These are phyloP conservation scores for Trapa bicornis DNA, from an alignment of 345 rosid species.

Conservation along the genomic window DNA sequence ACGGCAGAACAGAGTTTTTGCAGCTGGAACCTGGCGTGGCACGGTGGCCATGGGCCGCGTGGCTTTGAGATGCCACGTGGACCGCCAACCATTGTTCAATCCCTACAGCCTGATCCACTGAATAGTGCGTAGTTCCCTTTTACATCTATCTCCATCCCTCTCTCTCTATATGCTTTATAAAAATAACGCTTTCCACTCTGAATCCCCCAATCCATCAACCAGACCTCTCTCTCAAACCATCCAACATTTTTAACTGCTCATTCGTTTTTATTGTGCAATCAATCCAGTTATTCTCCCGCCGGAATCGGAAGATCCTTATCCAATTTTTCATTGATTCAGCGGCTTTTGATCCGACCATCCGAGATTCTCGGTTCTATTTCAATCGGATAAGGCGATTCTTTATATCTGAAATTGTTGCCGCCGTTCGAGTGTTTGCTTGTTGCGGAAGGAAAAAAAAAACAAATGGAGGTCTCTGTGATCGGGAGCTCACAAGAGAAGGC, in stretches of 20 bases:
- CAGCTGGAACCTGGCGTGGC: too few species aligned
- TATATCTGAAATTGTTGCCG: background rate
- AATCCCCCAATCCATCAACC: background rate
- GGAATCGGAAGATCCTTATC: background rate
- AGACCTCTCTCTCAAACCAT: background rate
- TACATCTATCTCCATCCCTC: background rate
- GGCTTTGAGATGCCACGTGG: too few species aligned
- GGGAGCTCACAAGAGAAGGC: conserved; percentile 36
- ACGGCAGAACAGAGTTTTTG: too few species aligned
- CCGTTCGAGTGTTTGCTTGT: background rate
- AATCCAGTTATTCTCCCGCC: background rate
- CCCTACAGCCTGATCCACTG: background rate
- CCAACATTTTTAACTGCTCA: too few species aligned
- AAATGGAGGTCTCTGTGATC: conserved; percentile 59
- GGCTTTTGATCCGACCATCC: background rate
- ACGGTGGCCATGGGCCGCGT: too few species aligned
- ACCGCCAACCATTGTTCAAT: background rate
- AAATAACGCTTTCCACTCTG: background rate
- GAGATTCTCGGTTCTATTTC: background rate
- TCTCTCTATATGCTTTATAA: too few species aligned
- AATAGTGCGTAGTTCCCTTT: background rate
- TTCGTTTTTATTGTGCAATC: background rate
- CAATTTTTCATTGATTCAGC: background rate
- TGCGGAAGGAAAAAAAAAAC: background rate
- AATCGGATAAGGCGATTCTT: background rate